Conservation (phyloP, 2,329 filamentous ascomycete genomes). For the Fusarium floridanum region DNA sequence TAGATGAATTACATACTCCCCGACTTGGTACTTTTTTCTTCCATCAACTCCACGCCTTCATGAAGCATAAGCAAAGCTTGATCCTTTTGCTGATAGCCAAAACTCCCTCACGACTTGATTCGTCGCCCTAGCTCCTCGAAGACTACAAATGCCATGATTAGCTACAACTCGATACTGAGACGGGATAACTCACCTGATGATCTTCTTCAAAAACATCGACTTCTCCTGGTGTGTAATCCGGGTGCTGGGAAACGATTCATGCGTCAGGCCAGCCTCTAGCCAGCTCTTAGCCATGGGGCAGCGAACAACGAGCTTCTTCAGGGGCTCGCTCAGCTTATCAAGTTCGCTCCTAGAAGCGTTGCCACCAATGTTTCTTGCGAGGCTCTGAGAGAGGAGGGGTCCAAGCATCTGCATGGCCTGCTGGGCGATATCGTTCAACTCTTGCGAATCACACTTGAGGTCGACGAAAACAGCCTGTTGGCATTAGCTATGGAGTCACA, state of each 20-base stretch:
- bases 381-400: constrained; percentile 68
- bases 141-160: constrained; percentile 54
- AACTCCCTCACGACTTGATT: constrained; percentile 79
- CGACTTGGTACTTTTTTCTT: constrained; percentile 1
- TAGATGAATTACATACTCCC: not conserved
- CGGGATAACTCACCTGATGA: constrained; percentile 64
- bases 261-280: constrained; percentile 71
- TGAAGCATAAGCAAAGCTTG: constrained; percentile 72
- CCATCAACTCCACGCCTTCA: constrained; percentile 45
- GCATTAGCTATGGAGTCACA: not conserved
- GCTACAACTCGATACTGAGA: not conserved
- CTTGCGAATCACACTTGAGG: constrained; percentile 58
- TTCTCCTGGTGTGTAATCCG: constrained; percentile 72
- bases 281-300: constrained; percentile 69
- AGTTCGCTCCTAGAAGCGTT: constrained; percentile 78
- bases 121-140: constrained; percentile 74
- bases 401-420: constrained; percentile 71
- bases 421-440: constrained; percentile 59
- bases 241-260: constrained; percentile 69
- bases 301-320: constrained; percentile 75
- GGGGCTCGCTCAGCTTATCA: constrained; percentile 76
- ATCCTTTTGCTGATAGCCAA: constrained; percentile 76
- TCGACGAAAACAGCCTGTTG: constrained; percentile 65
- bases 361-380: constrained; percentile 76
- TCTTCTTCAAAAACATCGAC: constrained; percentile 72